Percentiles rank a stretch among this genome's conserved stretches.
phyloP scores from a whole-genome alignment of 345 rosid species.

The Balakata baccata region DNA sequence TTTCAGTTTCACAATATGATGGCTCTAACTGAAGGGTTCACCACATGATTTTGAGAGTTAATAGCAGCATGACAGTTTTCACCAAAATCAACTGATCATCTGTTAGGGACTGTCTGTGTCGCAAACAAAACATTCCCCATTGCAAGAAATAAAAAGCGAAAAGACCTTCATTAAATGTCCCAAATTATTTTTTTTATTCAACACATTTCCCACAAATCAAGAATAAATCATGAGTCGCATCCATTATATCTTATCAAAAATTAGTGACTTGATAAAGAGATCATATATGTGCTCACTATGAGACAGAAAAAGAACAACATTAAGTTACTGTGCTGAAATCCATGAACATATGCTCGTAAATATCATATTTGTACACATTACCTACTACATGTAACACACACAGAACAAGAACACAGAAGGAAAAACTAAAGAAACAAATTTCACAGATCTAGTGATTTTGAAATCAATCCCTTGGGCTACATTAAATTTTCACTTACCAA shows the following conservation, averaged over 20 bases:
- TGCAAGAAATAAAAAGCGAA: not conserved
- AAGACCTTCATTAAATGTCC: not conserved
- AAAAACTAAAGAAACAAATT: slow-evolving; percentile 1
- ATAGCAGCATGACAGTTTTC: not conserved
- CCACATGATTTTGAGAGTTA: not conserved
- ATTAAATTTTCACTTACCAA: slow-evolving; percentile 52
- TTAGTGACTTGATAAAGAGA: not conserved
- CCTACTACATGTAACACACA: not conserved
- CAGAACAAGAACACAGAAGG: not conserved
- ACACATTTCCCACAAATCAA: not conserved
- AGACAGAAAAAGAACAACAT: not conserved
- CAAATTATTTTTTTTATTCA: not conserved
- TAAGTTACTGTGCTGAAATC: not conserved
- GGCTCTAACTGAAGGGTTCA: not conserved
- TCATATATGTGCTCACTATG: not conserved
- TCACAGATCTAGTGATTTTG: not conserved
- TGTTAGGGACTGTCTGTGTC: too few relatives aligned
- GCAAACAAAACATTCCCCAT: not conserved
- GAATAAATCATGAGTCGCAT: not conserved
- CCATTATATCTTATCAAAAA: not conserved
- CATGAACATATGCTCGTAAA: not conserved
- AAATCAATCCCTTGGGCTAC: not conserved
- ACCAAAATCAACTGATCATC: not conserved
- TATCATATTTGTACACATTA: not conserved
- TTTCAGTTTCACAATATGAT: not conserved